Conservation (phyloP, 768 basidiomycete species). For the Pisolithus tinctorius region DNA sequence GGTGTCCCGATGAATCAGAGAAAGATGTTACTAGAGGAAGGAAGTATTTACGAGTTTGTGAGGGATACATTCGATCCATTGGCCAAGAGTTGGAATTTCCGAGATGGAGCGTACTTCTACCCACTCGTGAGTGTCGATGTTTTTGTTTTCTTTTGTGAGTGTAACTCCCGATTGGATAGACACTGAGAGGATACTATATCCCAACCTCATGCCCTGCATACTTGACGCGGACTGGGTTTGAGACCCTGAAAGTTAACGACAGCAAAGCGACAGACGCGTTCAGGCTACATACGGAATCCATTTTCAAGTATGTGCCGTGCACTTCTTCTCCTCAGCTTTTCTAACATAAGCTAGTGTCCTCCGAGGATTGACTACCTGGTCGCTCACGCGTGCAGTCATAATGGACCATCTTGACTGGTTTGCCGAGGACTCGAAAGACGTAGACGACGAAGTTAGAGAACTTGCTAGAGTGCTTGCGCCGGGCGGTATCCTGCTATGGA, state of each 20-base stretch:
- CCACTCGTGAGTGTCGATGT: constrained; percentile 33
- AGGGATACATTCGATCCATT: constrained; percentile 47
- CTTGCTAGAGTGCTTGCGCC: constrained; percentile 49
- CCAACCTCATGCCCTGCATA: constrained; percentile 47
- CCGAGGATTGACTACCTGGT: constrained; percentile 35
- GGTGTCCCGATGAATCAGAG: constrained; percentile 72
- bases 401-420: constrained; percentile 72
- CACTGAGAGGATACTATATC: constrained; percentile 50
- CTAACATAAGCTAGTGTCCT: constrained; percentile 31
- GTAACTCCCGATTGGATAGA: constrained; percentile 11
- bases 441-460: constrained; percentile 47
- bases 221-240: too few relatives aligned
- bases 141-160: constrained; percentile 2
- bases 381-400: constrained; percentile 56
- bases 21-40: constrained; percentile 50
- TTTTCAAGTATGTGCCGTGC: too few relatives aligned
- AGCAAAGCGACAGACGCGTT: too few relatives aligned
- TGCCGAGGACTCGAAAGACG: constrained; percentile 38
- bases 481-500: constrained; percentile 61
- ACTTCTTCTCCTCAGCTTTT: background rate
- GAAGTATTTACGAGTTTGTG: constrained; percentile 43
- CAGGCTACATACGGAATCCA: too few relatives aligned
- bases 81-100: constrained; percentile 41
- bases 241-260: too few relatives aligned
- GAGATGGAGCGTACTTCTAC: constrained; percentile 64